A percentile compares a stretch with the other conserved stretches of the same genome.
These are phyloP conservation scores for Austroboletus festivus DNA, from an alignment of 768 basidiomycete genomes.

Conservation along the genomic window DNA sequence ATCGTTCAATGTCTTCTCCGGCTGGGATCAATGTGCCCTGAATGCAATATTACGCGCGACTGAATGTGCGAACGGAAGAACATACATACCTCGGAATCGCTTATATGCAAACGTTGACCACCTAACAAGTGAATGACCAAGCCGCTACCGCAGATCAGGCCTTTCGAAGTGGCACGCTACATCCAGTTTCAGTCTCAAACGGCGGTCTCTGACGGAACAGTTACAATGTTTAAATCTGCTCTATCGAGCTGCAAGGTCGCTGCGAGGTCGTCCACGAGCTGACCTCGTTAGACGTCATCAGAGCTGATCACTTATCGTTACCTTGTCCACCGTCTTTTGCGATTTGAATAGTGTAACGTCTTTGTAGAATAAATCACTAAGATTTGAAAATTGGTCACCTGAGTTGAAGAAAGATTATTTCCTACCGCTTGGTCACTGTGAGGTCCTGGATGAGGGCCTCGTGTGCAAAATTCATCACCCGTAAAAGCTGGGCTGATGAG, in stretches of 20 bases:
- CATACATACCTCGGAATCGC: conserved; percentile 55
- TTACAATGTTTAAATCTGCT: conserved; percentile 76
- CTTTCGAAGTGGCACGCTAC: conserved; percentile 88
- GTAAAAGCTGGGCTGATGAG: conserved; percentile 61
- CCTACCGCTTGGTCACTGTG: conserved; percentile 63
- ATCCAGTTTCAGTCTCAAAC: conserved; percentile 8
- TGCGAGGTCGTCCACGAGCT: conserved; percentile 90
- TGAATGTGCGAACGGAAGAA: background rate
- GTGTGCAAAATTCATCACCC: conserved; percentile 65
- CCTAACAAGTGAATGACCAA: conserved; percentile 54
- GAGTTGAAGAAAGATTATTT: conserved; percentile 4
- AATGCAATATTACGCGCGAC: background rate
- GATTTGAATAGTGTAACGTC: conserved; percentile 75
- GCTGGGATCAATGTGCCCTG: conserved; percentile 78
- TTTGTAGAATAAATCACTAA: conserved; percentile 85
- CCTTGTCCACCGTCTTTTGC: conserved; percentile 78
- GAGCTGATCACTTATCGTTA: conserved; percentile 28
- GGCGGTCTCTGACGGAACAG: background rate
- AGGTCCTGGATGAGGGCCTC: conserved; percentile 54
- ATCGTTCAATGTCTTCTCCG: conserved; percentile 63
- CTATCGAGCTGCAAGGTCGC: conserved; percentile 75
- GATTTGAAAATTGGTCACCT: conserved; percentile 1
- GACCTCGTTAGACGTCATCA: background rate
- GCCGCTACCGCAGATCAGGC: conserved; percentile 71
- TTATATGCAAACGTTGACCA: conserved; percentile 50